Base-by-base conservation (phyloP, 2,329 filamentous ascomycete genomes). In the Leptodontidium sp. region DNA sequence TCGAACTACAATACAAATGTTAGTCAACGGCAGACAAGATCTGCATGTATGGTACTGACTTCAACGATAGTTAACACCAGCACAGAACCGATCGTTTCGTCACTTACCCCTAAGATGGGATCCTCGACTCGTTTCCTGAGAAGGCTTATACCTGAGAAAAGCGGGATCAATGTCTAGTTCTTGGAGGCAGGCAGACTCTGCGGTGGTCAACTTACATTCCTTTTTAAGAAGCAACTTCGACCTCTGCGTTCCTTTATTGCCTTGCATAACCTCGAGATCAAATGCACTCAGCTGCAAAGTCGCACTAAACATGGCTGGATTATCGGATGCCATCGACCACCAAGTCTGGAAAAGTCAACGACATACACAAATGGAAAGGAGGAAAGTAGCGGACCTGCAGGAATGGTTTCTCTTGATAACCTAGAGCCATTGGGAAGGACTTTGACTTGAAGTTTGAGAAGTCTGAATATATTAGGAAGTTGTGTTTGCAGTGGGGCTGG, bases 221-320 rank as follows among this genome's bases (percentile, higher is more conserved):
- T 53, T 65, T 8, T 65, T 61, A 8, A 68, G 38, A n/a, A 68
- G 49, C 5, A 65, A 15, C 32, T 68, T 68, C 15, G 61, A 61
- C 4, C 32, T 58, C 21, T 55, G 43, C n/a, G 47, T 43, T 15
- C 45, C 35, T 6, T 43, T 29, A 8, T 64, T 21, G 3, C 61
- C 66, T 32, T 61, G 47, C 45, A 45, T 35, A 21, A 47, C 17
- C 8, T 65, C 66, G 6, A 68, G 45, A 49, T 68, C 62, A 35
- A 68, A 58, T 3, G 62, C 66, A 47, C 66, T 68, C 12, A 68
- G 62, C 35, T 64, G 61, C 24, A 68, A 57, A 35, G 66, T 68
- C 8, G 66, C 66, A 59, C 55, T 63, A 12, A 68, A 65, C 43
- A 68, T 12, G 11, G 64, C 61, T 12, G 47, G 24, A 38, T 62